Base-by-base conservation (phyloP, 352 stramenopile species). In the Phytophthora kernoviae region DNA sequence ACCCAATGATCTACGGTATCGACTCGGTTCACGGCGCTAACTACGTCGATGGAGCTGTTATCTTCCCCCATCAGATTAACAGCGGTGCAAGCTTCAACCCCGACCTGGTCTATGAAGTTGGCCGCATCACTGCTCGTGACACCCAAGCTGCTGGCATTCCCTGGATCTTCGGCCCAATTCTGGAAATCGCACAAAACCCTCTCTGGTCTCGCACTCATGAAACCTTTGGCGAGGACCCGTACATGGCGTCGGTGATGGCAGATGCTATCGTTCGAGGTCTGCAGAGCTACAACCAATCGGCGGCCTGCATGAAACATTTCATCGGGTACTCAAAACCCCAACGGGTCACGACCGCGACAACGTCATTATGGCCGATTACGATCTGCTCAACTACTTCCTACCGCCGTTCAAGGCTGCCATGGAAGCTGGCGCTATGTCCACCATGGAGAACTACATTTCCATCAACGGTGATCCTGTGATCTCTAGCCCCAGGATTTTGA, bases 361-460 rank as follows among this genome's bases (percentile, higher is more conserved):
- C 15, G 88, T 93, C 22, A 74, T 78, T 0, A 65, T 90, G 41
- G 78, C 65, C 0, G 73, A 90, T 36, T 93, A 75, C 44, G 79
- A 93, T 34, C 41, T 93, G 37, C 72, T 91, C 37, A 93, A 93
- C 60, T 90, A 89, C 55, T 95, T 95, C 39, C 58, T 83, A 2
- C 88, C 78, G 14, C 82, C 88, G 1, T 97, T 94, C 54, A 70
- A 87, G n/a, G 80, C 84, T 7, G 84, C 84, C 0, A 75, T 94
- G 5, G 69, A 88, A 4, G 81, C 92, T 15, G 82, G 80, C 6
- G 84, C 78, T 1, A 64, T 94, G 52, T 90, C 91, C 0, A 81
- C 92, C 0, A 98, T 98, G 94, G 91, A 97, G 65, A 94, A 70
- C 52, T 98, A 98, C 77, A 93, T 88, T 33, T 93, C 95, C 47